Base-by-base conservation (phyloP, 805 yeast genomes). In the Komagataella mondaviorum region DNA sequence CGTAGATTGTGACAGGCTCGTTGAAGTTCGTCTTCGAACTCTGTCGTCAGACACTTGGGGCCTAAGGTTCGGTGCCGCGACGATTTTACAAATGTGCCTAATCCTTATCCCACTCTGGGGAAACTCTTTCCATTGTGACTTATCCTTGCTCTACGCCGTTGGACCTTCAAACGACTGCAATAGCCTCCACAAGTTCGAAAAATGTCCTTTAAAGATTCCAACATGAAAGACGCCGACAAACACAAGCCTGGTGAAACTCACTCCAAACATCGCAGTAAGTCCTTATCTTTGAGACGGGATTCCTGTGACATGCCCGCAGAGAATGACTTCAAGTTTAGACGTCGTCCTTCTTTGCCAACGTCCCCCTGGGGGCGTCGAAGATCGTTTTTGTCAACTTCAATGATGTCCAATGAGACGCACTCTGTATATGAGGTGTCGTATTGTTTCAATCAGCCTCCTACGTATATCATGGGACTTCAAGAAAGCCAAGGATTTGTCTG, bases 401-500 rank as follows among this genome's bases (percentile, higher is more conserved):
- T 81, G 85, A 64, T 80, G 36, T 70, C 73, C 30, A 70, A 73
- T 59, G 88, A 81, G 57, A 71, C 72, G 50, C 74, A 71, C 53
- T 70, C 76, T 24, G 74, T 78, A 3, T 81, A 81, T 55, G 81
- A 80, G 57, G 51, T 65, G 2, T 54, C 63, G 3, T 44, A 18
- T n/a, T 44, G 46, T n/a, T 45, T 20, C 23, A 46, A 36, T 24
- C 47, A 23, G 30, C 47, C 39, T 16, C 22, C 23, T 17, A 30
- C 39, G 39, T 71, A 60, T 51, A 67, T 73, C 14, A 70, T 81
- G 44, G 71, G 77, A 14, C 65, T 81, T 45, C 71, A 70, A 22
- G 85, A 83, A 58, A 75, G 83, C 36, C 90, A 85, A 60, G 93
- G 93, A 2, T 85, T 84, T 58, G 64, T 77, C 2, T 85, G 88